Percentiles rank a stretch among this genome's conserved stretches.
Evolutionary conservation across 192 early-diverging fungal species (phyloP).

Genomic region (Lobosporangium transversale): DNA sequence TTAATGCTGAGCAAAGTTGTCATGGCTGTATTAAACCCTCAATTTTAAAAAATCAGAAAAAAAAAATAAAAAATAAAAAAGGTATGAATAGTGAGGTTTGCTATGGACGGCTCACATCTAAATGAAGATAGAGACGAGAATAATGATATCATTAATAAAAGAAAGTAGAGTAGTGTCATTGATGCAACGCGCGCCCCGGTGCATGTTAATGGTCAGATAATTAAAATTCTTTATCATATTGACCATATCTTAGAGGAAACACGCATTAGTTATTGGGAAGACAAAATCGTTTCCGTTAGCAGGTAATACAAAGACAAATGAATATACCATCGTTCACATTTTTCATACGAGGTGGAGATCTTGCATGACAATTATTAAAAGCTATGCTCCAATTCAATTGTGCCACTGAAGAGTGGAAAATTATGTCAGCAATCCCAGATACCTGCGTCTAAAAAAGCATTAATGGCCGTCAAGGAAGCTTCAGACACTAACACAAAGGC

Average conservation of each 20-base stretch:
- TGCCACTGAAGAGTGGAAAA: not conserved
- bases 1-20: not conserved
- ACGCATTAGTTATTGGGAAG: conserved; percentile 62
- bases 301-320: conserved; percentile 30
- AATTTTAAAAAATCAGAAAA: not conserved
- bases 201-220: conserved; percentile 24
- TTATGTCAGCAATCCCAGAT: conserved; percentile 29
- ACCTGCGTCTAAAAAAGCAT: conserved; percentile 23
- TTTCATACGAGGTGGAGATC: conserved; percentile 15
- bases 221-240: conserved; percentile 48
- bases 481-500: conserved; percentile 45
- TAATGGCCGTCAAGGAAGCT: conserved; percentile 24
- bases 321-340: not conserved
- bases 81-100: not conserved
- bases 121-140: not conserved
- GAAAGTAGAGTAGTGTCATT: not conserved
- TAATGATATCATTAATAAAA: not conserved
- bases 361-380: conserved; percentile 42
- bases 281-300: conserved; percentile 64
- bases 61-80: not conserved
- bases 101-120: conserved; percentile 10
- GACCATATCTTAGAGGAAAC: conserved; percentile 64
- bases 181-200: not conserved
- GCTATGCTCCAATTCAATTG: conserved; percentile 15
- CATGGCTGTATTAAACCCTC: no score